Percentiles rank a stretch among this genome's conserved stretches.
Conservation (phyloP, 2,329 filamentous ascomycete species). For the Cladosporium oxysporum region DNA sequence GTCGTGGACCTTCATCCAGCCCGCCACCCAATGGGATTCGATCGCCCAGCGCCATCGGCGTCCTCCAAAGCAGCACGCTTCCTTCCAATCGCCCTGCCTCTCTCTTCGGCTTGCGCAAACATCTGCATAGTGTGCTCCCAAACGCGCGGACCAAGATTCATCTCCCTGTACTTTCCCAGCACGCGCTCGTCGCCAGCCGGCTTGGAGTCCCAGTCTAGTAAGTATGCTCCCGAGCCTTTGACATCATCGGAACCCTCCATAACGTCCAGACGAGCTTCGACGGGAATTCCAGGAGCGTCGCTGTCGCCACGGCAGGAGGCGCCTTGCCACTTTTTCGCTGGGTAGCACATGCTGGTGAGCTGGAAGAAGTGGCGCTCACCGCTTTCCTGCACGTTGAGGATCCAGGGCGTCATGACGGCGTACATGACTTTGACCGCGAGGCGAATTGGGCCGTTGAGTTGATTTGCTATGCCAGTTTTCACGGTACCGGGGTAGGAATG, state of each 20-base stretch:
- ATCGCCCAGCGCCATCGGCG: conserved; percentile 25
- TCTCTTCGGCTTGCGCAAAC: conserved; percentile 35
- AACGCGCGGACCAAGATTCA: conserved; percentile 35
- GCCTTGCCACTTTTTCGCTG: conserved; percentile 22
- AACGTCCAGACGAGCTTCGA: conserved; percentile 32
- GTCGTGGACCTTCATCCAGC: conserved; percentile 23
- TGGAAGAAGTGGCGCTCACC: conserved; percentile 51
- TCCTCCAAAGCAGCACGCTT: conserved; percentile 32
- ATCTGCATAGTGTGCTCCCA: conserved; percentile 42
- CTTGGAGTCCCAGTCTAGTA: conserved; percentile 42
- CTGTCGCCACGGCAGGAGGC: conserved; percentile 22
- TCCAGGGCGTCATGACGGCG: conserved; percentile 41
- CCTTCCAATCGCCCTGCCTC: conserved; percentile 29
- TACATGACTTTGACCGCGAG: conserved; percentile 39
- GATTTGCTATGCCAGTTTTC: conserved; percentile 47
- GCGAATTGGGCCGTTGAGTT: conserved; percentile 37
- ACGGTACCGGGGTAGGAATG: conserved; percentile 54
- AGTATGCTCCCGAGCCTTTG: conserved; percentile 39
- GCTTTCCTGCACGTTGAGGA: conserved; percentile 43
- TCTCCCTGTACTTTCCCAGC: conserved; percentile 35
- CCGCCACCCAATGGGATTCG: conserved; percentile 37
- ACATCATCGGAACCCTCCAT: conserved; percentile 36
- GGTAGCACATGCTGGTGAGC: conserved; percentile 40
- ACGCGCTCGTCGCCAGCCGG: conserved; percentile 37
- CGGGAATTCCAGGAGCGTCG: conserved; percentile 30